Evolutionary conservation across 2,329 filamentous ascomycete genomes (phyloP).

Genomic region (Cyclaneusma minus): DNA sequence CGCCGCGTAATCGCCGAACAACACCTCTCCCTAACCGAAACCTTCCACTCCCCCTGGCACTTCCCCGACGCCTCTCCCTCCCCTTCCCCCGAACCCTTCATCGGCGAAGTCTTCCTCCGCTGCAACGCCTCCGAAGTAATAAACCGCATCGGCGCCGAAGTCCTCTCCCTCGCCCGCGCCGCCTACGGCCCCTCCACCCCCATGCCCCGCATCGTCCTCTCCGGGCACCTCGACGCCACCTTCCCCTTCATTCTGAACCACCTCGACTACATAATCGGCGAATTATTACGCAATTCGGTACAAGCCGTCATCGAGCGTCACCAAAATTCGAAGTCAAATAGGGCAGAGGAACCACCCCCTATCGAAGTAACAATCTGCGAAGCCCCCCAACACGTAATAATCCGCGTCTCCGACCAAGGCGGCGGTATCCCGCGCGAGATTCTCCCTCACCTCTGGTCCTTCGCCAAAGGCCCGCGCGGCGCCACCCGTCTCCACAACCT

Average conservation of each 20-base stretch:
- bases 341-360: slow-evolving; percentile 44
- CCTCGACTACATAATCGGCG: slow-evolving; percentile 92
- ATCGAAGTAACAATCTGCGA: slow-evolving; percentile 94
- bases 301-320: slow-evolving; percentile 77
- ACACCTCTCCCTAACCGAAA: slow-evolving; percentile 87
- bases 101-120: slow-evolving; percentile 88
- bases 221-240: slow-evolving; percentile 74
- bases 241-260: slow-evolving; percentile 96
- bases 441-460: slow-evolving; percentile 87
- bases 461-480: slow-evolving; percentile 78
- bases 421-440: slow-evolving; percentile 79
- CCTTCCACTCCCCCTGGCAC: slow-evolving; percentile 81
- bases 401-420: slow-evolving; percentile 88
- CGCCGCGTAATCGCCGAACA: slow-evolving; percentile 95
- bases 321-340: slow-evolving; percentile 23
- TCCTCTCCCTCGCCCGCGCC: slow-evolving; percentile 56
- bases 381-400: slow-evolving; percentile 85
- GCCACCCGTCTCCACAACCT: slow-evolving; percentile 71
- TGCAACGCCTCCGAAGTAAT: slow-evolving; percentile 87
- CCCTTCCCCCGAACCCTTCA: slow-evolving; percentile 58
- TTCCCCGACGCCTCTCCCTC: slow-evolving; percentile 63
- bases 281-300: slow-evolving; percentile 86
- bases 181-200: slow-evolving; percentile 56
- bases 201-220: slow-evolving; percentile 68
- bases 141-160: slow-evolving; percentile 62